Evolutionary conservation across 2,329 filamentous ascomycete genomes (phyloP).

Genomic region (Aureobasidium sp.): DNA sequence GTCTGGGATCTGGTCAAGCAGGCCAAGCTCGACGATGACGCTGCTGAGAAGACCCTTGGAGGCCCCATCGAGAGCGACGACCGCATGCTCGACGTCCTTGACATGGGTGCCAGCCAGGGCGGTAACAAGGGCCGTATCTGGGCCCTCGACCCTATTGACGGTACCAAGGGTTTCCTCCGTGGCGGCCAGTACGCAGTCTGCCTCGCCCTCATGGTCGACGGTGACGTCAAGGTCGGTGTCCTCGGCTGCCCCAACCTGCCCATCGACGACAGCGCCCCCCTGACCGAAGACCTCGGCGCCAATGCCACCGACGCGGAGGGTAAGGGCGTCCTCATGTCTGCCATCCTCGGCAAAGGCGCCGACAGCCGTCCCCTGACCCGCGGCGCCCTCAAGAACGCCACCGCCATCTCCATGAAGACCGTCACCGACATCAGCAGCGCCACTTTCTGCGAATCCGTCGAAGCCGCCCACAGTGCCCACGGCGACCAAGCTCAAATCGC

Average conservation of each 20-base stretch:
- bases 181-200: slow-evolving; percentile 97
- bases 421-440: slow-evolving; percentile 68
- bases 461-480: slow-evolving; percentile 86
- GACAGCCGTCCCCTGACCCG: slow-evolving; percentile 65
- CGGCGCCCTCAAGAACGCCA: slow-evolving; percentile 48
- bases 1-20: slow-evolving; percentile 80
- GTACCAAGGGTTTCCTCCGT: slow-evolving; percentile 92
- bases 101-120: slow-evolving; percentile 59
- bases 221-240: slow-evolving; percentile 88
- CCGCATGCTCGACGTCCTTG: slow-evolving; percentile 53
- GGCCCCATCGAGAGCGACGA: slow-evolving; percentile 61
- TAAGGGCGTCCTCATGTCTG: slow-evolving; percentile 82
- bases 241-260: slow-evolving; percentile 94
- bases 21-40: slow-evolving; percentile 60
- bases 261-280: slow-evolving; percentile 66
- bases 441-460: slow-evolving; percentile 94
- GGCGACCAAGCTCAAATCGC: slow-evolving; percentile 82
- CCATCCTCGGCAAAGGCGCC: slow-evolving; percentile 71
- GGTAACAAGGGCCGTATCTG: slow-evolving; percentile 75
- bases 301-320: slow-evolving; percentile 67
- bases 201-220: slow-evolving; percentile 84
- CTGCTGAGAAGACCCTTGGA: slow-evolving; percentile 61
- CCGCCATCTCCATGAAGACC: slow-evolving; percentile 71
- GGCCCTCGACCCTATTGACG: slow-evolving; percentile 96
- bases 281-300: slow-evolving; percentile 65